A percentile compares a stretch with the other conserved stretches of the same genome.
Evolutionary conservation across 2,329 filamentous ascomycete species (phyloP).

Genomic region (Fusarium poae): DNA sequence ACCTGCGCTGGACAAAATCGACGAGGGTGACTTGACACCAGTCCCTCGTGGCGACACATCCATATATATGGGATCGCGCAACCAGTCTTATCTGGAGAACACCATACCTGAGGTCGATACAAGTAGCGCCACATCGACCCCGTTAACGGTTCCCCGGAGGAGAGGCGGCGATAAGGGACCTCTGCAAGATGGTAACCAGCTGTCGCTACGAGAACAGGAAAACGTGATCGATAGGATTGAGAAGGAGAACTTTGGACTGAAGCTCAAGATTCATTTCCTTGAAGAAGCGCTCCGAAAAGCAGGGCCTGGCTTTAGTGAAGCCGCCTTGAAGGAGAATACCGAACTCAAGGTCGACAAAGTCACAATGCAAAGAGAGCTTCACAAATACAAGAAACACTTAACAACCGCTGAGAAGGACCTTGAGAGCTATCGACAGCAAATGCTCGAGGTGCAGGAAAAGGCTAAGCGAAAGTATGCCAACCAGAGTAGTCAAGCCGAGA

Average conservation of each 20-base stretch:
- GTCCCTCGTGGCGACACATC: conserved; percentile 81
- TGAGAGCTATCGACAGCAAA: conserved; percentile 84
- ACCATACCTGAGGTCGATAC: conserved; percentile 82
- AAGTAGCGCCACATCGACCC: conserved; percentile 87
- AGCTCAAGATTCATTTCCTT: conserved; percentile 96
- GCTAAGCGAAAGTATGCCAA: conserved; percentile 81
- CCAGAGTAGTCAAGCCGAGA: conserved; percentile 73
- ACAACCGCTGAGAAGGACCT: conserved; percentile 86
- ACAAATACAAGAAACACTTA: conserved; percentile 87
- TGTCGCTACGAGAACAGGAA: conserved; percentile 94
- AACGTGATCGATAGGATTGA: conserved; percentile 95
- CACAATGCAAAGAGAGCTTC: conserved; percentile 88
- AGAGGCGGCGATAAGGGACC: conserved; percentile 74
- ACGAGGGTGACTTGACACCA: conserved; percentile 80
- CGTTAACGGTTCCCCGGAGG: conserved; percentile 77
- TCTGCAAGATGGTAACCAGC: conserved; percentile 86
- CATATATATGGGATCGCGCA: conserved; percentile 74
- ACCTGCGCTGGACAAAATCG: conserved; percentile 75
- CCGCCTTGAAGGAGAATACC: conserved; percentile 92
- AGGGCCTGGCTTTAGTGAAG: conserved; percentile 90
- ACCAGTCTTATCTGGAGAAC: conserved; percentile 73
- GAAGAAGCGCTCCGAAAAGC: conserved; percentile 90
- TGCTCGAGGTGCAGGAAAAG: conserved; percentile 85
- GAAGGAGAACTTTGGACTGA: conserved; percentile 97
- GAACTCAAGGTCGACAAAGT: conserved; percentile 94